Conservation (phyloP, 1,284 basidiomycete species). For the Apiotrichum porosum region DNA sequence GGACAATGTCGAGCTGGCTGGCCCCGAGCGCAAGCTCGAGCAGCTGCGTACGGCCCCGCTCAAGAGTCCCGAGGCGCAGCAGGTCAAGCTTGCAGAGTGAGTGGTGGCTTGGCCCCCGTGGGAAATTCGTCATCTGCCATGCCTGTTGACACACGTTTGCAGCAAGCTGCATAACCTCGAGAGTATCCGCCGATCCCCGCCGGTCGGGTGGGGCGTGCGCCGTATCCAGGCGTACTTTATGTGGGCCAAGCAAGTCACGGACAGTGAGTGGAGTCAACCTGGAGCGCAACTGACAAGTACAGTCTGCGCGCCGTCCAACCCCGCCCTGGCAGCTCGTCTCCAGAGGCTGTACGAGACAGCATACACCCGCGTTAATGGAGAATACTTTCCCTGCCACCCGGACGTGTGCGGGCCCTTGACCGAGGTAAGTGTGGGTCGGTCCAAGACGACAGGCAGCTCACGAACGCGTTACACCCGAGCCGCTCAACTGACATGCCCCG, state of each 20-base stretch:
- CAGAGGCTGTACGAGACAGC: constrained; percentile 45
- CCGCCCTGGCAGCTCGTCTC: constrained; percentile 34
- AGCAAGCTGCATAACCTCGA: constrained; percentile 50
- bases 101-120: background rate
- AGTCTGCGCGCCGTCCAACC: constrained; percentile 43
- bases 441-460: background rate
- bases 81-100: constrained; percentile 49
- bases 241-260: constrained; percentile 50
- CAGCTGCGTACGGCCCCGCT: constrained; percentile 44
- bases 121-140: background rate
- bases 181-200: constrained; percentile 42
- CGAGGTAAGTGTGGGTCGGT: constrained; percentile 28
- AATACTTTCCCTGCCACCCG: constrained; percentile 44
- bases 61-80: constrained; percentile 46
- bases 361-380: constrained; percentile 38
- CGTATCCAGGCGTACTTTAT: constrained; percentile 47
- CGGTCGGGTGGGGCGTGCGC: constrained; percentile 44
- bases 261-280: constrained; percentile 23
- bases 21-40: constrained; percentile 41
- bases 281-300: constrained; percentile 1
- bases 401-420: constrained; percentile 40
- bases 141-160: too few relatives aligned
- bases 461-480: background rate
- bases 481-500: background rate
- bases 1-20: constrained; percentile 34